A percentile compares a stretch with the other conserved stretches of the same genome.
Evolutionary conservation across 176 grass and related monocot species (phyloP).

Genomic region (Oryza rufipogon): DNA sequence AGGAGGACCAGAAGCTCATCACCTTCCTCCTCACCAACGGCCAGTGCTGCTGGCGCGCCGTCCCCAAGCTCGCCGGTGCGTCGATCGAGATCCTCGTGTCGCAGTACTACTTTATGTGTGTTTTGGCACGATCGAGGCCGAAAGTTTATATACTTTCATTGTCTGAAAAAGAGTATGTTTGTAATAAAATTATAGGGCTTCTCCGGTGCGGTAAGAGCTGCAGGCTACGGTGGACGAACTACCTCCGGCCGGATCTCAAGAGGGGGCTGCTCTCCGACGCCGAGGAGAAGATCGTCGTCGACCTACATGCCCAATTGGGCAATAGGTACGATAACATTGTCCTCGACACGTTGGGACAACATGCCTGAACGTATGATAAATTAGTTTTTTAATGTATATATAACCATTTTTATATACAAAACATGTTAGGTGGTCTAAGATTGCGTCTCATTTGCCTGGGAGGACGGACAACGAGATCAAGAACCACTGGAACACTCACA

Average conservation of each 20-base stretch:
- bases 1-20: constrained; percentile 79
- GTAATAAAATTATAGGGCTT: constrained; percentile 33
- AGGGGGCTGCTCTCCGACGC: constrained; percentile 56
- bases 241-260: constrained; percentile 63
- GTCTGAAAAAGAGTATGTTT: too few species aligned
- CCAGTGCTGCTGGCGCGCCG: constrained; percentile 79
- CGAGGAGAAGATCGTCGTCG: constrained; percentile 64
- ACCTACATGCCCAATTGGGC: constrained; percentile 60
- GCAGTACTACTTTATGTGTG: too few species aligned
- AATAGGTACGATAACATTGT: constrained; percentile 47
- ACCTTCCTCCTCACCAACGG: constrained; percentile 71
- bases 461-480: constrained; percentile 90
- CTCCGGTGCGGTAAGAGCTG: constrained; percentile 82
- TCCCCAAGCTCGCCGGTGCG: constrained; percentile 79
- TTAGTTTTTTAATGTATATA: too few species aligned
- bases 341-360: neutral
- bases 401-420: too few species aligned
- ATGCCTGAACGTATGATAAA: too few species aligned
- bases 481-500: constrained; percentile 92
- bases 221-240: constrained; percentile 67
- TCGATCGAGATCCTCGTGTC: neutral
- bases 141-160: too few species aligned
- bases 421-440: constrained; percentile 70
- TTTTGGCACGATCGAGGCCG: too few species aligned
- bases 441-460: constrained; percentile 58